A percentile compares a stretch with the other conserved stretches of the same genome.
phyloP scores from a whole-genome alignment of 345 rosid genomes.

The Moringa oleifera region DNA sequence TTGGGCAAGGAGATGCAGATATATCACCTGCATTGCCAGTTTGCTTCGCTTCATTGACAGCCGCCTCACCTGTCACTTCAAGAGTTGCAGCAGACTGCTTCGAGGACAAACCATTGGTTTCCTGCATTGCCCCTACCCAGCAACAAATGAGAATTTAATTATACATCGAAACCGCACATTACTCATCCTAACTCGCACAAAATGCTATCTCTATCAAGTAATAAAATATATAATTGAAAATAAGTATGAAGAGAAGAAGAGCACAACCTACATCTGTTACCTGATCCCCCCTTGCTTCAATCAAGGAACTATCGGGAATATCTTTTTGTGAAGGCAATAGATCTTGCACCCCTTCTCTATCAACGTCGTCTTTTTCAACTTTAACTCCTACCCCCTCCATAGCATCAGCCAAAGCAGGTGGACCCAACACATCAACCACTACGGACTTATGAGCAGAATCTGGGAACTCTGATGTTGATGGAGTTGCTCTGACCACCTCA shows the following conservation, averaged over 20 bases:
- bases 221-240: conserved; percentile 3
- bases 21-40: conserved; percentile 19
- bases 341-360: conserved; percentile 28
- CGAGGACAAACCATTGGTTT: conserved; percentile 47
- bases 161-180: conserved; percentile 34
- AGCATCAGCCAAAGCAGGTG: conserved; percentile 17
- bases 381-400: conserved; percentile 22
- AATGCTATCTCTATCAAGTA: conserved; percentile 5
- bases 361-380: conserved; percentile 22
- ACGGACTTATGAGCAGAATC: conserved; percentile 24
- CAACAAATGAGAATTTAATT: conserved; percentile 69
- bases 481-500: conserved; percentile 14
- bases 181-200: conserved; percentile 13
- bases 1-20: conserved; percentile 21
- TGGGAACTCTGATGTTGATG: conserved; percentile 17
- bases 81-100: conserved; percentile 32
- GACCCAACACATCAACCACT: conserved; percentile 10
- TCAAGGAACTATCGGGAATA: conserved; percentile 36
- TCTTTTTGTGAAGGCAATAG: conserved; percentile 27
- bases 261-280: conserved; percentile 79
- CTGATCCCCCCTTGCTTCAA: conserved; percentile 56
- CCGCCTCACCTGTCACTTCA: conserved; percentile 21
- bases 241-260: conserved; percentile 35
- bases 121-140: conserved; percentile 98
- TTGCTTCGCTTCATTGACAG: conserved; percentile 24